Conservation (phyloP, 2,329 filamentous ascomycete species). For the Pyricularia sp. region DNA sequence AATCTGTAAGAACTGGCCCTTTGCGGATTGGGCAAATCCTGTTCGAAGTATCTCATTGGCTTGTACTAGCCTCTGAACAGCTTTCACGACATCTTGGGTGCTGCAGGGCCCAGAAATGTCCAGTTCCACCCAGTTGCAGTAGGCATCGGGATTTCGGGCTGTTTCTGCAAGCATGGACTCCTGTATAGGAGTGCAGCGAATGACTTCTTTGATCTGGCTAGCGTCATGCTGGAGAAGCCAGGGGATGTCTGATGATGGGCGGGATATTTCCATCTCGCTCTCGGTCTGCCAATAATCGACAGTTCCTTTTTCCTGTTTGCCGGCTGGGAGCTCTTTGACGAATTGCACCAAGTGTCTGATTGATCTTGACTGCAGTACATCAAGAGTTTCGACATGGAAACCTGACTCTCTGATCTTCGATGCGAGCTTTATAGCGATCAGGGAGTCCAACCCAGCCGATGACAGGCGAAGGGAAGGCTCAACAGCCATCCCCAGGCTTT, state of each 20-base stretch:
- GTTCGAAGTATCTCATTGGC: slow-evolving; percentile 62
- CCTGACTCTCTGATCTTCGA: slow-evolving; percentile 51
- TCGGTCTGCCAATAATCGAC: not conserved
- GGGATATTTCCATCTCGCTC: not conserved
- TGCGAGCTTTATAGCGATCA: slow-evolving; percentile 41
- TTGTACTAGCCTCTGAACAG: slow-evolving; percentile 38
- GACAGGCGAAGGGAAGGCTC: slow-evolving; percentile 19
- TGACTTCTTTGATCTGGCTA: slow-evolving; percentile 4
- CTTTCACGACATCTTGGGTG: slow-evolving; percentile 30
- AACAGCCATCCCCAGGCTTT: slow-evolving; percentile 18
- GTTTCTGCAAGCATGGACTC: slow-evolving; percentile 75
- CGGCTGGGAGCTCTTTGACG: slow-evolving; percentile 2
- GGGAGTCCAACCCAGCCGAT: slow-evolving; percentile 28
- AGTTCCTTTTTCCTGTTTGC: too few species aligned
- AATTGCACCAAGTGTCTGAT: slow-evolving; percentile 18
- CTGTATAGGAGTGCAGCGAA: slow-evolving; percentile 64
- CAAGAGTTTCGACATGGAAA: slow-evolving; percentile 44
- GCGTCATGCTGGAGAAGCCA: slow-evolving; percentile 6
- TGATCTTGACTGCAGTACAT: slow-evolving; percentile 49
- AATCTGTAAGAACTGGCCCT: slow-evolving; percentile 49
- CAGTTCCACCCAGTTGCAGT: slow-evolving; percentile 71
- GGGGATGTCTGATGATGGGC: slow-evolving; percentile 6
- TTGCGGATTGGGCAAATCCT: slow-evolving; percentile 52
- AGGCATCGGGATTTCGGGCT: slow-evolving; percentile 44
- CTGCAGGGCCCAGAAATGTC: slow-evolving; percentile 32